Percentiles rank a stretch among this genome's conserved stretches.
phyloP scores from a whole-genome alignment of 371 early-diverging fungal species.

The Mortierella sp. region DNA sequence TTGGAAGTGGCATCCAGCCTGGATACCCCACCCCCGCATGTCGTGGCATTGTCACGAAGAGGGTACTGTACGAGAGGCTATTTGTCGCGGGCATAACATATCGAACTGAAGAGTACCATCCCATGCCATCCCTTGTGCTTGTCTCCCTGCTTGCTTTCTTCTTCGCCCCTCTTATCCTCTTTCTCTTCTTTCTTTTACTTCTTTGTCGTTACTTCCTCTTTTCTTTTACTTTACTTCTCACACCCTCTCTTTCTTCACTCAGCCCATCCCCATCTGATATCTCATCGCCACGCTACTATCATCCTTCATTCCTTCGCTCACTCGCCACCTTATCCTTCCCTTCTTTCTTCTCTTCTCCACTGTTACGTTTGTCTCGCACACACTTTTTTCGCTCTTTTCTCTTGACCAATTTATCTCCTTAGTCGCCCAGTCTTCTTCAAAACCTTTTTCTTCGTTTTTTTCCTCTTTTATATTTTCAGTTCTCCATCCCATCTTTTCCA shows the following conservation, averaged over 20 bases:
- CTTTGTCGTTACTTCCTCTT: background rate
- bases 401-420: too few species aligned
- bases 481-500: slow-evolving; percentile 11
- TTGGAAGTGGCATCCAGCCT: too few species aligned
- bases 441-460: background rate
- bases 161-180: background rate
- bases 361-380: background rate
- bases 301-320: background rate
- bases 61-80: too few species aligned
- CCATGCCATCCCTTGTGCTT: background rate
- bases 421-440: background rate
- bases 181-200: background rate
- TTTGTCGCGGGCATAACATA: too few species aligned
- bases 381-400: background rate
- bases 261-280: too few species aligned
- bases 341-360: background rate
- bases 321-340: background rate
- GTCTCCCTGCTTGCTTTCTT: background rate
- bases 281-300: background rate
- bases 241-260: background rate
- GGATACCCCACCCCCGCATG: too few species aligned
- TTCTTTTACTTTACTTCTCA: background rate
- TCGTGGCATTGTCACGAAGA: too few species aligned
- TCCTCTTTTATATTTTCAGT: slow-evolving; percentile 12
- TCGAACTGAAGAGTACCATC: too few species aligned